Base-by-base conservation (phyloP, 176 grass and related monocot species). In the Aegilops umbellulata region DNA sequence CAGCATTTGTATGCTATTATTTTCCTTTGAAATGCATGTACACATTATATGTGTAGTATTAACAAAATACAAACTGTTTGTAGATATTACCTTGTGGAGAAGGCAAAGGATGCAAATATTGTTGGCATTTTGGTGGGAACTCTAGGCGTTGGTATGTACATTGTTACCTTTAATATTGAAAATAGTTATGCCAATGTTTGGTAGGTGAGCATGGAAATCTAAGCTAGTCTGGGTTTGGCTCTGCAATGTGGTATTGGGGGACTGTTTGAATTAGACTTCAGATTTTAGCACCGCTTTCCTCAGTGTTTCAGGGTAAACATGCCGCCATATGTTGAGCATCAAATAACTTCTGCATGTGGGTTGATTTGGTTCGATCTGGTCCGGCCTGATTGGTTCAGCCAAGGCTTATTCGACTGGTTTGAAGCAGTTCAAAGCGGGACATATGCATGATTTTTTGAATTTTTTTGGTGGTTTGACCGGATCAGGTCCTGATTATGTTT, bases 81-180 rank as follows among this genome's bases (percentile, higher is more conserved):
- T 86, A 98, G 96, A 88, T 98, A 98, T 88, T 98, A 94, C 72
- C 91, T 98, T 75, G 96, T 98, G 84, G 93, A 98, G 88, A 98
- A 95, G 94, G 93, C 93, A 58, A 98, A 95, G 84, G 96, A 98
- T 91, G 93, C 96, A 88, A 92, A 91, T 81, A 98, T 98, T 32
- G 63, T 98, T 89, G 93, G 96, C 65, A 98, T 98, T 91, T 92
- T 98, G 90, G 93, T 98, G 15, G 96, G 93, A 85, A 98, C 96
- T 76, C 88, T 98, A 14, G 96, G 92, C 86, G 90, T 94, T 72
- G 96, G 93, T 98, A 98, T 82, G 90, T 82, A 81, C 3, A 44
- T 34, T 57, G 29, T 16, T 80, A 39, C 90, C 20, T 84, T 86
- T 19, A 16, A 42, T 72, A 82, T 74, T 47, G 25, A 75, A 73